These are phyloP conservation scores for Paxillus involutus DNA, from an alignment of 768 basidiomycete species.

Conservation along the genomic window DNA sequence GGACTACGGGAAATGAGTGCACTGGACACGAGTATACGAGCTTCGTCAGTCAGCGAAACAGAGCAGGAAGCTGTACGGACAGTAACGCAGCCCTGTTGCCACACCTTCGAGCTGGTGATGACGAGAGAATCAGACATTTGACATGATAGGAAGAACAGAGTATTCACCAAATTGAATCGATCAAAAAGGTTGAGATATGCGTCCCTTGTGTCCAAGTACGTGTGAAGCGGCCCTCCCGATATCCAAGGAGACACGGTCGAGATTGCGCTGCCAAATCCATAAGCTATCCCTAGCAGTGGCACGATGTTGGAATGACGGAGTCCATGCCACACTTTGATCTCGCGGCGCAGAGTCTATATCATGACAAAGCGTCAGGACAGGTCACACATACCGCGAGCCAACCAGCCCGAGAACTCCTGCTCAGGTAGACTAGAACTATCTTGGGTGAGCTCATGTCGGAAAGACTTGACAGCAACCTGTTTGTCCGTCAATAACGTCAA, in stretches of 20 bases:
- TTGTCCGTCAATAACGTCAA: not conserved
- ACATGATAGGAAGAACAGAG: not conserved
- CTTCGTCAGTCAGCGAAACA: not conserved
- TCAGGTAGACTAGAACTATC: not conserved
- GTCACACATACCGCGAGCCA: not conserved
- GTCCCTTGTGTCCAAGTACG: slow-evolving; percentile 5
- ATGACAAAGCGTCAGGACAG: not conserved
- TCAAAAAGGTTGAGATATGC: not conserved
- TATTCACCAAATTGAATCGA: not conserved
- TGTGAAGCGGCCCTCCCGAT: slow-evolving; percentile 8
- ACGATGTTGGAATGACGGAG: slow-evolving; percentile 19
- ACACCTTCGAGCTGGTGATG: not conserved
- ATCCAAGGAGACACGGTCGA: slow-evolving; percentile 21
- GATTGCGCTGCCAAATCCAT: not conserved
- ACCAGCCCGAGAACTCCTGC: not conserved
- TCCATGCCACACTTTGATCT: slow-evolving; percentile 19
- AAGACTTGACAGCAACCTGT: not conserved
- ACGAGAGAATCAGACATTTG: not conserved
- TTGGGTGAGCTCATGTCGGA: not conserved
- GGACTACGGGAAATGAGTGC: not conserved
- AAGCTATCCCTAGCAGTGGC: slow-evolving; percentile 14
- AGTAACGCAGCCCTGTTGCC: not conserved
- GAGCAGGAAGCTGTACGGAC: not conserved
- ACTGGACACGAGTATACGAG: not conserved
- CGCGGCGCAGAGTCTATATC: slow-evolving; percentile 15